phyloP scores from a whole-genome alignment of 2,329 filamentous ascomycete species.

The Ascocoryne sarcoides region DNA sequence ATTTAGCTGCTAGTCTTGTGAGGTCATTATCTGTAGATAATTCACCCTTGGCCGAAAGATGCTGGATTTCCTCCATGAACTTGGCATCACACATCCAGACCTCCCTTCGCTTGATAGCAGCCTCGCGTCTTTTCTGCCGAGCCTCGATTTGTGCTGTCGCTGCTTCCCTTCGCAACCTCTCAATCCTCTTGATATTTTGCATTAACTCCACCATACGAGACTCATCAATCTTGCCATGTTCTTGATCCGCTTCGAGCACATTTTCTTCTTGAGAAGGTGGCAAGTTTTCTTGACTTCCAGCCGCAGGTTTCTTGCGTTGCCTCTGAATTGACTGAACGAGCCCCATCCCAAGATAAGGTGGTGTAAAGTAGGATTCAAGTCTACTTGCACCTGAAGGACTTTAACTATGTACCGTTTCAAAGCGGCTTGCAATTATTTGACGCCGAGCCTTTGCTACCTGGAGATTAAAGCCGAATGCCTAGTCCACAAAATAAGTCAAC shows the following conservation, averaged over 20 bases:
- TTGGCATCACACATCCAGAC: conserved; percentile 16
- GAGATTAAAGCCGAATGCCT: no score
- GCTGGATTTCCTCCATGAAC: conserved; percentile 21
- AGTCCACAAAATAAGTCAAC: no score
- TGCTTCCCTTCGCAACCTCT: conserved; percentile 11
- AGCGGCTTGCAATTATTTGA: no score
- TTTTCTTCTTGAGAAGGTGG: no score
- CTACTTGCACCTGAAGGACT: no score
- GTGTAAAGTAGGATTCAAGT: no score
- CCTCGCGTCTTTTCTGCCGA: conserved; percentile 19
- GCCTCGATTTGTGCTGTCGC: conserved; percentile 12
- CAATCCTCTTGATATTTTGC: conserved; percentile 8
- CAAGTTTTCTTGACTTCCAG: no score
- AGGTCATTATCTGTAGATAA: conserved; percentile 9
- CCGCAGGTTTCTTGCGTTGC: no score
- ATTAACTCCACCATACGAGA: conserved; percentile 12
- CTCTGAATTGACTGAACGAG: no score
- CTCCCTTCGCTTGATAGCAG: conserved; percentile 12
- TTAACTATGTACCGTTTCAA: no score
- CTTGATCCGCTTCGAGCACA: not conserved
- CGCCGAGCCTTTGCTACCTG: no score
- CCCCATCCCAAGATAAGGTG: no score
- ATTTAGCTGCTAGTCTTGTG: conserved; percentile 8
- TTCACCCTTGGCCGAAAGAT: conserved; percentile 11
- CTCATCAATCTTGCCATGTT: not conserved